Conservation (phyloP, 2,329 filamentous ascomycete species). For the Xylariaceae sp. region DNA sequence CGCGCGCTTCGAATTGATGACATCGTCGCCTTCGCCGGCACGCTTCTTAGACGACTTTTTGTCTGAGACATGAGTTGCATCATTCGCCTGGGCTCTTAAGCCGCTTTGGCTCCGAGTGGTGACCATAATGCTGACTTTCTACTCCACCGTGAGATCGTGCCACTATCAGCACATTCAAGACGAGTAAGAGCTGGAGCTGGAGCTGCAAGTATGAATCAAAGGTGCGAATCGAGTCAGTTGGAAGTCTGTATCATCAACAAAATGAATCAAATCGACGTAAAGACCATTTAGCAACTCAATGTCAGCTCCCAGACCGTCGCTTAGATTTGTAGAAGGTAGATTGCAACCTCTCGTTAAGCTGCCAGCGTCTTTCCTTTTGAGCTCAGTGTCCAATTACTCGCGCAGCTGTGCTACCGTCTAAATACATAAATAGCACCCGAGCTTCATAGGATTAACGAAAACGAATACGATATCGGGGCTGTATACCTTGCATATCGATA, state of each 20-base stretch:
- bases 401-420: not conserved
- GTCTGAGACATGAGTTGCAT: conserved; percentile 10
- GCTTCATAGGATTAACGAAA: conserved; percentile 7
- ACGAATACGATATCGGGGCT: conserved; percentile 14
- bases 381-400: not conserved
- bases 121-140: conserved; percentile 11
- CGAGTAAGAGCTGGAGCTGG: not conserved
- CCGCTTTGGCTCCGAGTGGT: conserved; percentile 15
- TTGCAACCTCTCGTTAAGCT: not conserved
- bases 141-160: not conserved
- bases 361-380: not conserved
- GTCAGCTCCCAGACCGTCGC: not conserved
- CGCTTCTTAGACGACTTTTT: conserved; percentile 37
- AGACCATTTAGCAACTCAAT: not conserved
- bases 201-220: not conserved
- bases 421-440: not conserved
- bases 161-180: not conserved
- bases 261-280: not conserved
- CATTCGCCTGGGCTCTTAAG: conserved; percentile 23
- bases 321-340: not conserved
- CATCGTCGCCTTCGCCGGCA: conserved; percentile 35
- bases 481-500: not conserved
- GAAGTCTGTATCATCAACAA: not conserved
- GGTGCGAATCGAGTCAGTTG: not conserved
- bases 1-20: conserved; percentile 38